These are phyloP conservation scores for Botrytis sinoallii DNA, from an alignment of 2,329 filamentous ascomycete genomes.

Conservation along the genomic window DNA sequence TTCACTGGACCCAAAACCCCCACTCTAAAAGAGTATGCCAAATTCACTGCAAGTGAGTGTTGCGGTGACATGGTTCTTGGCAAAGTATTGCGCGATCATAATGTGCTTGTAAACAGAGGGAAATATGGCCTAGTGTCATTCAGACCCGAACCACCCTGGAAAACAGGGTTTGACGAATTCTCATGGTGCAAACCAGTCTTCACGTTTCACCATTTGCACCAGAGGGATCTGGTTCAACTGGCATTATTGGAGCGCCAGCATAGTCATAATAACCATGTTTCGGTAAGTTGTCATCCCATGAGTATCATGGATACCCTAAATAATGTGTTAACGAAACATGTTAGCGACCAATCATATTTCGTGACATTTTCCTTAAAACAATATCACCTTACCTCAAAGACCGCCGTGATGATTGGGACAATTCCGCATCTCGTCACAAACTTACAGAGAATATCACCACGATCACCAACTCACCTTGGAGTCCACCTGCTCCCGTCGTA, in stretches of 20 bases:
- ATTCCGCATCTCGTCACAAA: conserved; percentile 15
- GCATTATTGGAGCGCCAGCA: conserved; percentile 8
- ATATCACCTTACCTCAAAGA: neutral
- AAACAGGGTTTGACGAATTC: conserved; percentile 18
- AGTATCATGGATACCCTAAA: neutral
- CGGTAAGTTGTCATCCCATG: neutral
- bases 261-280: neutral
- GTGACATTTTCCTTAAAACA: conserved; percentile 3
- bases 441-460: neutral
- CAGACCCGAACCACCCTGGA: conserved; percentile 23
- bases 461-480: neutral
- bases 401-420: conserved; percentile 19
- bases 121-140: conserved; percentile 16
- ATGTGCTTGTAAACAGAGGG: conserved; percentile 16
- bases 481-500: neutral
- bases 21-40: conserved; percentile 18
- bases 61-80: conserved; percentile 24
- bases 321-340: neutral
- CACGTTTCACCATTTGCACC: conserved; percentile 23
- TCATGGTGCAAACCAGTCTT: conserved; percentile 22
- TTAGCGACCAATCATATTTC: conserved; percentile 5
- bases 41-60: conserved; percentile 13
- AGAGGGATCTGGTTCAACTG: conserved; percentile 16
- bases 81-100: conserved; percentile 20
- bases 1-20: conserved; percentile 12